These are phyloP conservation scores for Metschnikowia dekortorum DNA, from an alignment of 805 yeast genomes.

Conservation along the genomic window DNA sequence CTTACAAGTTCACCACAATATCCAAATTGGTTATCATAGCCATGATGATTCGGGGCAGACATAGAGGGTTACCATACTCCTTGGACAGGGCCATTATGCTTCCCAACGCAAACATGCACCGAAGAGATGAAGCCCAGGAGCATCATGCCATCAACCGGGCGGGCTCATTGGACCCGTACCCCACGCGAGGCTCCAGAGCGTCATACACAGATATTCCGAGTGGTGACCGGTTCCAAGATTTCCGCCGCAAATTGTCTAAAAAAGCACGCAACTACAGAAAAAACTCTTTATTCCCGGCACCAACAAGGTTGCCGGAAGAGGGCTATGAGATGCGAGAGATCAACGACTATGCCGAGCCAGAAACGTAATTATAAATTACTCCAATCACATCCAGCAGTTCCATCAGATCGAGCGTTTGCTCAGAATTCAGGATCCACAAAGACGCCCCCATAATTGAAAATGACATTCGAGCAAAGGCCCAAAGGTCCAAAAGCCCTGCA, in stretches of 20 bases:
- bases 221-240: conserved; percentile 9
- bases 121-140: conserved; percentile 59
- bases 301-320: conserved; percentile 15
- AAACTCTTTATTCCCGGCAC: conserved; percentile 17
- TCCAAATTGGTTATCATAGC: conserved; percentile 84
- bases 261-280: conserved; percentile 14
- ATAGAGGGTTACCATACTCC: conserved; percentile 91
- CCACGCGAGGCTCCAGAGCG: conserved; percentile 7
- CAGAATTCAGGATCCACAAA: too few species aligned
- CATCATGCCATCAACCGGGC: conserved; percentile 38
- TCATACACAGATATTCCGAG: conserved; percentile 8
- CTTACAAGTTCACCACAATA: conserved; percentile 63
- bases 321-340: conserved; percentile 7
- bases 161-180: conserved; percentile 10
- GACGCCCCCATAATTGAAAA: too few species aligned
- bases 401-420: too few species aligned
- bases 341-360: neutral
- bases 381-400: neutral
- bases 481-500: too few species aligned
- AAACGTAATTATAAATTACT: neutral
- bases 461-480: too few species aligned
- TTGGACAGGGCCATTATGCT: conserved; percentile 91
- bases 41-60: conserved; percentile 91
- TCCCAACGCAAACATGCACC: conserved; percentile 62
- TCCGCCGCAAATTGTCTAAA: conserved; percentile 10